These are phyloP conservation scores for Cladosporium colombiae DNA, from an alignment of 2,329 filamentous ascomycete genomes.

Conservation along the genomic window DNA sequence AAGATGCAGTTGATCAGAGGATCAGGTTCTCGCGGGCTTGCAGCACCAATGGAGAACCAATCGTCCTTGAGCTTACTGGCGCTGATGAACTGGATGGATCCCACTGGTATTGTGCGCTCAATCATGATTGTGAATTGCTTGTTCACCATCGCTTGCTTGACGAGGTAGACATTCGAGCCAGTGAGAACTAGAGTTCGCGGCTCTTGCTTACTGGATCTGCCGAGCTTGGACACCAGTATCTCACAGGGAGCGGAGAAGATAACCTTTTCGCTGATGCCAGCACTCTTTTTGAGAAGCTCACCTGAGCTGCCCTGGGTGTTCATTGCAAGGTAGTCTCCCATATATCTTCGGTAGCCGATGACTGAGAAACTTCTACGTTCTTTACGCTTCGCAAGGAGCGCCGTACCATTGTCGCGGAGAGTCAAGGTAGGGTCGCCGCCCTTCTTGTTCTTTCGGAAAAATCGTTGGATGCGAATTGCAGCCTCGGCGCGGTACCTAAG, in stretches of 20 bases:
- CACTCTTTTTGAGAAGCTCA: conserved; percentile 73
- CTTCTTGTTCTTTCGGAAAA: conserved; percentile 85
- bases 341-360: conserved; percentile 84
- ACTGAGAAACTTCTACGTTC: conserved; percentile 90
- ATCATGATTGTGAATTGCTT: conserved; percentile 77
- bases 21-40: conserved; percentile 88
- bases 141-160: conserved; percentile 81
- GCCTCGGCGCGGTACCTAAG: conserved; percentile 89
- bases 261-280: conserved; percentile 70
- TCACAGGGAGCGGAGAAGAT: conserved; percentile 92
- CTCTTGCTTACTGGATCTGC: conserved; percentile 90
- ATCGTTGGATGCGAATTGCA: conserved; percentile 88
- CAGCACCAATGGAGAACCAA: conserved; percentile 91
- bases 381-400: conserved; percentile 77
- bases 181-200: conserved; percentile 84
- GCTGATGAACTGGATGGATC: conserved; percentile 85
- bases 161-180: conserved; percentile 76
- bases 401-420: conserved; percentile 85
- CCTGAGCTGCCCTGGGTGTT: conserved; percentile 78
- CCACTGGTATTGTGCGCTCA: conserved; percentile 79
- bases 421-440: conserved; percentile 87
- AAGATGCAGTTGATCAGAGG: conserved; percentile 91
- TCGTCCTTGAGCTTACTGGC: conserved; percentile 83
- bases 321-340: conserved; percentile 92
- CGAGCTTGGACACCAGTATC: conserved; percentile 89